These are phyloP conservation scores for Medicago ruthenica DNA, from an alignment of 306 rosid genomes.

Conservation along the genomic window DNA sequence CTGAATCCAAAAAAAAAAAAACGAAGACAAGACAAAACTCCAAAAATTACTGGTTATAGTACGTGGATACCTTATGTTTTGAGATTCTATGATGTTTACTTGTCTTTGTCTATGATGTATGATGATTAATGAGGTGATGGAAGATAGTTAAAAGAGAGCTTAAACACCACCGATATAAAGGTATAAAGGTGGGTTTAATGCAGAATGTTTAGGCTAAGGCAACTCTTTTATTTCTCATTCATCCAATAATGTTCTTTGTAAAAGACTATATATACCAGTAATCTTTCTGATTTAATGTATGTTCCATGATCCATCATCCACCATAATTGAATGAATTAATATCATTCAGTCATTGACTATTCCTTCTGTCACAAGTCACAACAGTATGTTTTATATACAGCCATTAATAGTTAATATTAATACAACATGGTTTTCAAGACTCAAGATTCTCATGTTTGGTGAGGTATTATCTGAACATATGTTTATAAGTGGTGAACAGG, in stretches of 20 bases:
- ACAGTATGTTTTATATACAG: neutral
- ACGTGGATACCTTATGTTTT: neutral
- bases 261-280: neutral
- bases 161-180: constrained; percentile 48
- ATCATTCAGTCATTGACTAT: constrained; percentile 16
- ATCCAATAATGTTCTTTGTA: constrained; percentile 36
- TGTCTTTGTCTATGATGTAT: constrained; percentile 42
- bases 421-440: too few species aligned
- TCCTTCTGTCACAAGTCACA: constrained; percentile 17
- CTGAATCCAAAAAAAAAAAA: constrained; percentile 27
- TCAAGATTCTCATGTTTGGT: too few species aligned
- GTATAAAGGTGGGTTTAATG: neutral
- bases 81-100: constrained; percentile 44
- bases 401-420: too few species aligned
- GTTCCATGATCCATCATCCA: constrained; percentile 8
- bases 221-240: constrained; percentile 32
- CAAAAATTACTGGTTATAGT: constrained; percentile 26
- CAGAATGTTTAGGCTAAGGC: constrained; percentile 40
- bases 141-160: constrained; percentile 37
- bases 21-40: constrained; percentile 30
- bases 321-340: neutral
- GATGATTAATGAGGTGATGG: constrained; percentile 44
- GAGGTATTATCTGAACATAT: too few species aligned
- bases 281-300: constrained; percentile 12
- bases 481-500: too few species aligned